A percentile compares a stretch with the other conserved stretches of the same genome.
These are phyloP conservation scores for Stygiomarasmius scandens DNA, from an alignment of 1,284 basidiomycete species.

Conservation along the genomic window DNA sequence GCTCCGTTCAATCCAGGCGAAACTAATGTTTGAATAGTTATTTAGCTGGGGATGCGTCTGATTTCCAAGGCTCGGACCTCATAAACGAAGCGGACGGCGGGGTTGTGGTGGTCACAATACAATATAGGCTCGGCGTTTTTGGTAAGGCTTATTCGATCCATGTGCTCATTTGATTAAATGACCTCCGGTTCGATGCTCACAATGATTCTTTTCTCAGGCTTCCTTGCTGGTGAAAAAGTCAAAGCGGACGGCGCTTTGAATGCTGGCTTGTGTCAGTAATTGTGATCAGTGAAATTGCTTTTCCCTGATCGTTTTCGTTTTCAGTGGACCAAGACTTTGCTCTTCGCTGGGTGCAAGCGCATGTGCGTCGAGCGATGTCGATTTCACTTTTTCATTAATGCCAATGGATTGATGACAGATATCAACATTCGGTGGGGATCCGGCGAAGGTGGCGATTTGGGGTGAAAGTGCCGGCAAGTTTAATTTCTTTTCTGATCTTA, in stretches of 20 bases:
- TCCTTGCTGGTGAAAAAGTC: slow-evolving; percentile 26
- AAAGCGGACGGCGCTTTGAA: slow-evolving; percentile 28
- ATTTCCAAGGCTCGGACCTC: slow-evolving; percentile 27
- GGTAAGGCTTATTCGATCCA: slow-evolving; percentile 22
- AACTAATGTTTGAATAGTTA: not conserved
- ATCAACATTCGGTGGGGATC: slow-evolving; percentile 31
- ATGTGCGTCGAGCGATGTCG: slow-evolving; percentile 25
- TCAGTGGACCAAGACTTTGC: slow-evolving; percentile 28
- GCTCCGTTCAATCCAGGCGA: too few species aligned
- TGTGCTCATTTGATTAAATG: not conserved
- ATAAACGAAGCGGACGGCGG: slow-evolving; percentile 22
- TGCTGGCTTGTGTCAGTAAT: slow-evolving; percentile 26
- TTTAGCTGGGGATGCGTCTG: not conserved
- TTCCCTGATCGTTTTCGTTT: not conserved
- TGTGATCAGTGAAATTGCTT: not conserved
- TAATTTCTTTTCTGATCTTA: not conserved
- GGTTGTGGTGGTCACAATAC: slow-evolving; percentile 20
- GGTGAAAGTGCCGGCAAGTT: slow-evolving; percentile 32
- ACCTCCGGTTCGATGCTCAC: not conserved
- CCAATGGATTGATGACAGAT: slow-evolving; percentile 21
- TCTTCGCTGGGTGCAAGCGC: slow-evolving; percentile 29
- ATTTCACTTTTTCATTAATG: too few species aligned
- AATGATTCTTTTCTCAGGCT: slow-evolving; percentile 16
- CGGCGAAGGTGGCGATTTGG: slow-evolving; percentile 33
- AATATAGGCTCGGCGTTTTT: slow-evolving; percentile 35